Conservation (phyloP, 2,329 filamentous ascomycete species). For the Sporothrix humicola region DNA sequence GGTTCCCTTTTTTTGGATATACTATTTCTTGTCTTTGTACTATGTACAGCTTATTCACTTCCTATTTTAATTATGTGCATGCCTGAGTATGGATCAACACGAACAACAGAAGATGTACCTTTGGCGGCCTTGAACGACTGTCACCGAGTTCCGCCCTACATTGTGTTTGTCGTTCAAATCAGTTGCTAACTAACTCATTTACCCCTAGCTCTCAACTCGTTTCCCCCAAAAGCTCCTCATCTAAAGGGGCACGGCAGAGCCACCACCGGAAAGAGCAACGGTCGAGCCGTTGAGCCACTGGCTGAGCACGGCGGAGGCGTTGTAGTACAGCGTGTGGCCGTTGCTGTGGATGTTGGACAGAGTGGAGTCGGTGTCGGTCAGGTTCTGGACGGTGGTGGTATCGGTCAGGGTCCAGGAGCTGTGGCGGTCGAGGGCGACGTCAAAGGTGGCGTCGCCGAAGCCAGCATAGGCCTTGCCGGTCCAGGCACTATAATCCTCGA, state of each 20-base stretch:
- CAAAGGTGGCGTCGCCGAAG: conserved; percentile 1
- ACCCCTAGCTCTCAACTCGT: too few relatives aligned
- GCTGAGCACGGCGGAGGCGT: conserved; percentile 15
- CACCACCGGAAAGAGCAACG: neutral
- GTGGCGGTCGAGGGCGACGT: conserved; percentile 19
- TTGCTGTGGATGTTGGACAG: conserved; percentile 31
- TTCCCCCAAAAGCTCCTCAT: neutral
- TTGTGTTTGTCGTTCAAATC: too few relatives aligned
- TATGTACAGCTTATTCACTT: neutral
- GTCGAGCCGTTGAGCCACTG: conserved; percentile 14
- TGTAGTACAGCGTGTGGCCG: conserved; percentile 29
- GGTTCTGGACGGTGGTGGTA: conserved; percentile 20
- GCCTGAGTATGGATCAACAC: too few relatives aligned
- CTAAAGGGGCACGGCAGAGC: conserved; percentile 15
- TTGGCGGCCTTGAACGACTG: too few relatives aligned
- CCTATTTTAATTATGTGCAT: neutral
- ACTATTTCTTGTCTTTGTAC: neutral
- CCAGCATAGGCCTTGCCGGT: conserved; percentile 10
- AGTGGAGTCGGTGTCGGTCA: conserved; percentile 9
- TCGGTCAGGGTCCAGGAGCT: conserved; percentile 28
- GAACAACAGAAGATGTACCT: neutral
- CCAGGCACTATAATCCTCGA: conserved; percentile 22
- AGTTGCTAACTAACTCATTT: too few relatives aligned
- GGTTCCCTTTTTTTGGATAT: conserved; percentile 12
- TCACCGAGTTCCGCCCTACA: too few relatives aligned